Conservation (phyloP, 768 basidiomycete genomes). For the Podaxis mareebaensis region DNA sequence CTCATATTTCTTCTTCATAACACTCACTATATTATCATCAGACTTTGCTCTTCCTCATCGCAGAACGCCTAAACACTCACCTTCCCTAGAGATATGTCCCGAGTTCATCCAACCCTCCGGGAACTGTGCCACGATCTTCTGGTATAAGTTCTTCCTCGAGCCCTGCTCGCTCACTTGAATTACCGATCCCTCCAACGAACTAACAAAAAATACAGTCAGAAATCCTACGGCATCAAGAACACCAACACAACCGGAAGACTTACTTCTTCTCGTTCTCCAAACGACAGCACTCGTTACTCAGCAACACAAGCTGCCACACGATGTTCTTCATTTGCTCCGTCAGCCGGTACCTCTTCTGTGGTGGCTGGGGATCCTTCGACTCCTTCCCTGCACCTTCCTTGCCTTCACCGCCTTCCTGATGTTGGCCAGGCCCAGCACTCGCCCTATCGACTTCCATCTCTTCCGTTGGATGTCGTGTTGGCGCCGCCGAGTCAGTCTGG, state of each 20-base stretch:
- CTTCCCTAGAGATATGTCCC: conserved; percentile 85
- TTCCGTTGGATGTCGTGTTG: conserved; percentile 46
- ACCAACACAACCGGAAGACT: conserved; percentile 22
- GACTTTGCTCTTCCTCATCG: not conserved
- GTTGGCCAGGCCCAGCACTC: conserved; percentile 20
- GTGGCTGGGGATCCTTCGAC: conserved; percentile 50
- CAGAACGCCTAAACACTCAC: conserved; percentile 38
- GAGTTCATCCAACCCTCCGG: conserved; percentile 86
- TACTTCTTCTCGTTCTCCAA: conserved; percentile 51
- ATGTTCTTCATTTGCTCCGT: conserved; percentile 79
- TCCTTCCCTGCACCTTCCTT: conserved; percentile 32
- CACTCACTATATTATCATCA: conserved; percentile 57
- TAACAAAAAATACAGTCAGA: conserved; percentile 15
- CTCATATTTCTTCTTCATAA: conserved; percentile 82
- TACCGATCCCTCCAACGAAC: conserved; percentile 65
- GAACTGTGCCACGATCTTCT: conserved; percentile 83
- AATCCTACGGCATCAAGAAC: not conserved
- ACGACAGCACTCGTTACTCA: conserved; percentile 83
- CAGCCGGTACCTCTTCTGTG: conserved; percentile 74
- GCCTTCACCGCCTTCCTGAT: conserved; percentile 22
- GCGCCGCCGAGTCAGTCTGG: conserved; percentile 28
- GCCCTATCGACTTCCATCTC: conserved; percentile 31
- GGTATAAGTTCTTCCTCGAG: conserved; percentile 75
- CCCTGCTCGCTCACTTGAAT: conserved; percentile 81
- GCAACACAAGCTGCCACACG: conserved; percentile 77